phyloP scores from a whole-genome alignment of 768 basidiomycete species.

The Boletellus sp. region DNA sequence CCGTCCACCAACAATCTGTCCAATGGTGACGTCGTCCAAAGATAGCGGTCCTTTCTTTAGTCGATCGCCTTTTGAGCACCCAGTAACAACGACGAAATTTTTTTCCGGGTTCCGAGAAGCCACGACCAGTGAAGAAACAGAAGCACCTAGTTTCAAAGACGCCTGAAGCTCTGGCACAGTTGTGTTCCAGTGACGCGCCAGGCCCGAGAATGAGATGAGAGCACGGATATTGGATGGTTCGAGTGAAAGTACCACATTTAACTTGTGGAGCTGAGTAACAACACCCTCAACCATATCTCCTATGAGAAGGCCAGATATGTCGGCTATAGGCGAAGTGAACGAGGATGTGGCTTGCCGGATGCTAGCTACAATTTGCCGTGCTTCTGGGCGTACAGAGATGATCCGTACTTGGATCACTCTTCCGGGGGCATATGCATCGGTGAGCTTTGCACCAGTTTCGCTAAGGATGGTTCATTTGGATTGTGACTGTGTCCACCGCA shows the following conservation, averaged over 20 bases:
- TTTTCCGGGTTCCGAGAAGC: constrained; percentile 85
- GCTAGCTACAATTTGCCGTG: constrained; percentile 73
- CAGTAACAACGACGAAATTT: constrained; percentile 81
- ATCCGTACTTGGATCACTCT: constrained; percentile 85
- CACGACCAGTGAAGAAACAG: constrained; percentile 76
- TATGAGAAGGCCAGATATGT: constrained; percentile 73
- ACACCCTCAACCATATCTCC: constrained; percentile 69
- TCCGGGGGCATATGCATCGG: constrained; percentile 69
- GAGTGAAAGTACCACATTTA: constrained; percentile 74
- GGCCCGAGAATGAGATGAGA: constrained; percentile 80
- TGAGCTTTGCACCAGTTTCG: constrained; percentile 57
- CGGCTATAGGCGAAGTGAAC: constrained; percentile 45
- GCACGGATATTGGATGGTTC: constrained; percentile 68
- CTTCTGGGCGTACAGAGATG: constrained; percentile 54
- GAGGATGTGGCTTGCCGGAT: constrained; percentile 71
- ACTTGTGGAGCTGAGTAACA: constrained; percentile 80
- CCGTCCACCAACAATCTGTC: constrained; percentile 78
- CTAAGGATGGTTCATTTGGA: constrained; percentile 36
- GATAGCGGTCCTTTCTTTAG: constrained; percentile 51
- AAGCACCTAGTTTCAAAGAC: constrained; percentile 63
- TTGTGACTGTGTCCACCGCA: not conserved
- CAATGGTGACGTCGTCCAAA: constrained; percentile 63
- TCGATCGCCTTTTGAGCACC: constrained; percentile 56
- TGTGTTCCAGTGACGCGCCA: constrained; percentile 76
- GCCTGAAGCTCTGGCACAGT: constrained; percentile 62